Conservation (phyloP, 495 filamentous ascomycete genomes). For the Umbilicaria muhlenbergii region DNA sequence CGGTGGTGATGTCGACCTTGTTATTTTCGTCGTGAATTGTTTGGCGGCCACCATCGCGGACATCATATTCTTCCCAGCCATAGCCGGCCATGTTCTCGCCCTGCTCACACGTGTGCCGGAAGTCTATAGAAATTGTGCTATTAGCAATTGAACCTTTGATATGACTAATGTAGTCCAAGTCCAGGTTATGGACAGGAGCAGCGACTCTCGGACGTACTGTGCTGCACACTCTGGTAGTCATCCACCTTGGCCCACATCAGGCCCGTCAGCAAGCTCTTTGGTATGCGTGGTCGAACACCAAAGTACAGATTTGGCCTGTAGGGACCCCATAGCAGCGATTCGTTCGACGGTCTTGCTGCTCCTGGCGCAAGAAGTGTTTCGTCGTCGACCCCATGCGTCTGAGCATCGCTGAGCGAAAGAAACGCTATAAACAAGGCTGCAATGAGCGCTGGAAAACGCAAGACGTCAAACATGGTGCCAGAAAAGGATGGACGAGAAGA, state of each 20-base stretch:
- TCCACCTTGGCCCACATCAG: constrained; percentile 88
- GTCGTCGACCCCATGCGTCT: background rate
- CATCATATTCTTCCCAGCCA: constrained; percentile 94
- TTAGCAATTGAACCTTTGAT: constrained; percentile 1
- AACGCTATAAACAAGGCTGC: background rate
- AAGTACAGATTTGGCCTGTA: constrained; percentile 95
- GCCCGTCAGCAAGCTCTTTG: constrained; percentile 68
- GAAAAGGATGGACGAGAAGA: too few relatives aligned
- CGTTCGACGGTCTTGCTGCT: constrained; percentile 44
- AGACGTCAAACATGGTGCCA: background rate
- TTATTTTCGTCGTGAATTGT: constrained; percentile 82
- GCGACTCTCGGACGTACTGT: constrained; percentile 41
- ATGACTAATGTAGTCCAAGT: background rate
- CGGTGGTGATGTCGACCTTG: constrained; percentile 73
- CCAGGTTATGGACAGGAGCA: background rate
- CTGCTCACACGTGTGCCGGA: constrained; percentile 93
- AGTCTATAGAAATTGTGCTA: constrained; percentile 33
- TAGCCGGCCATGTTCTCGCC: constrained; percentile 89
- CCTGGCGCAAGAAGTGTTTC: constrained; percentile 12
- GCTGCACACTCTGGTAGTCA: constrained; percentile 57
- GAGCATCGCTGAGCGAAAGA: background rate
- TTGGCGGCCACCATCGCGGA: constrained; percentile 70
- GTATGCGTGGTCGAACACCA: constrained; percentile 74
- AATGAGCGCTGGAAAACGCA: background rate
- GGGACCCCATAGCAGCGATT: constrained; percentile 88